phyloP scores from a whole-genome alignment of 83 land plant genomes.

The Thuja plicata region DNA sequence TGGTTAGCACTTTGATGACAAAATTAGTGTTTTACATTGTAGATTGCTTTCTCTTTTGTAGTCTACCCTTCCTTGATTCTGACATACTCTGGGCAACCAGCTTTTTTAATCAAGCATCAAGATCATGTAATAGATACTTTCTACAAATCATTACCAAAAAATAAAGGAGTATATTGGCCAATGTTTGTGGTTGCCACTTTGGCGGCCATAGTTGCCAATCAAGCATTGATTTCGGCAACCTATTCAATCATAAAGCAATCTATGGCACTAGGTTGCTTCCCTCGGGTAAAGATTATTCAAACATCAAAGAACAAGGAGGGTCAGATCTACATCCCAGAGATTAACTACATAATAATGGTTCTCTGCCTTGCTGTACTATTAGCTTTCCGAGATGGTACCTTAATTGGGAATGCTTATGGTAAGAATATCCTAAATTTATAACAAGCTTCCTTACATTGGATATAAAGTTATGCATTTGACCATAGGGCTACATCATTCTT shows the following conservation, averaged over 20 bases:
- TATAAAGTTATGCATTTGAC: constrained; percentile 27
- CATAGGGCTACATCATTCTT: no score
- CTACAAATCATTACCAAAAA: constrained; percentile 27
- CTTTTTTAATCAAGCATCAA: constrained; percentile 31
- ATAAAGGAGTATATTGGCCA: constrained; percentile 31
- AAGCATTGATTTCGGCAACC: constrained; percentile 38
- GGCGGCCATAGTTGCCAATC: constrained; percentile 42
- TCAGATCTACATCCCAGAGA: constrained; percentile 38
- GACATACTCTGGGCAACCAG: constrained; percentile 30
- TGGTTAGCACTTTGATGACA: not conserved
- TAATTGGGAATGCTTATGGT: constrained; percentile 84
- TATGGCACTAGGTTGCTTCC: constrained; percentile 41
- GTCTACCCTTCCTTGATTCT: constrained; percentile 35
- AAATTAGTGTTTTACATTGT: not conserved
- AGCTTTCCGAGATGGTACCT: constrained; percentile 43
- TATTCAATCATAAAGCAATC: constrained; percentile 43
- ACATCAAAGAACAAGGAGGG: constrained; percentile 35
- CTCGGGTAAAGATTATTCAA: constrained; percentile 37
- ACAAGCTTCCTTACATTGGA: not conserved
- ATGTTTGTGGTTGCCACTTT: constrained; percentile 45
- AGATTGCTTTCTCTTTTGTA: constrained; percentile 27
- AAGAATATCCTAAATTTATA: constrained; percentile 13
- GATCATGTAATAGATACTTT: constrained; percentile 15
- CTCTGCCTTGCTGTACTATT: constrained; percentile 18
- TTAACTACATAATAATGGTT: constrained; percentile 40